Base-by-base conservation (phyloP, 1,284 basidiomycete species). In the Peniophora sp. region DNA sequence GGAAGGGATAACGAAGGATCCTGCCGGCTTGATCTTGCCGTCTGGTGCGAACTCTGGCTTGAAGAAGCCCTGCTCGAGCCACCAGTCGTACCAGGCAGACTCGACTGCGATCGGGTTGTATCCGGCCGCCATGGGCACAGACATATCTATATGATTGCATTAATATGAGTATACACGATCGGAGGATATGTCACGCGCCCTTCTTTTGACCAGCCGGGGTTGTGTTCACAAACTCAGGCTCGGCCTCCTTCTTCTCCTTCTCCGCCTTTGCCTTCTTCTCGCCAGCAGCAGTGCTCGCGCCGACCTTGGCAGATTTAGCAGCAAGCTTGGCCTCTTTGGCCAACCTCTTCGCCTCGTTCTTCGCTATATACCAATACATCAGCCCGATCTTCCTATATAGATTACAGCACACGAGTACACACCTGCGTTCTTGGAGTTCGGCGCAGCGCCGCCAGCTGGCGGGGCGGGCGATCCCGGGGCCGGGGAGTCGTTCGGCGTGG, bases 71-170 rank as follows among this genome's bases (percentile, higher is more conserved):
- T 89, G 76, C 24, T 84, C 79, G 51, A 85, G 76, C 97, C 97
- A 99, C 97, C 97, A 99, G 61, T 96, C 92, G 64, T 97, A 99
- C 93, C 97, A 98, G 10, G 93, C 88, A 5, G 94, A 79, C 67
- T 99, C 97, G 56, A 99, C 88, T 49, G 92, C 92, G 57, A 89
- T 85, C 11, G 96, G 97, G 67, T 99, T 96, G 73, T 98, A 99
- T 3, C 89, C 90, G 27, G 78, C 77, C 11, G 88, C 79, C 87
- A 97, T 95, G 5, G 92, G 89, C 56, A 86, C 76, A 2, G 88
- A 83, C 54, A 97, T 75, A 69, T 98, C 94, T 95, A 36, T 20
- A 32, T 17, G 42, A 51, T 17, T 35, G 32, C n/a, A 51, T 34
- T 18, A 41, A 18, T 23, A n/a, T n/a, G 43, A 24, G 45, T 12